Base-by-base conservation (phyloP, 78 protist species). In the Dictyostelium firmibasis region DNA sequence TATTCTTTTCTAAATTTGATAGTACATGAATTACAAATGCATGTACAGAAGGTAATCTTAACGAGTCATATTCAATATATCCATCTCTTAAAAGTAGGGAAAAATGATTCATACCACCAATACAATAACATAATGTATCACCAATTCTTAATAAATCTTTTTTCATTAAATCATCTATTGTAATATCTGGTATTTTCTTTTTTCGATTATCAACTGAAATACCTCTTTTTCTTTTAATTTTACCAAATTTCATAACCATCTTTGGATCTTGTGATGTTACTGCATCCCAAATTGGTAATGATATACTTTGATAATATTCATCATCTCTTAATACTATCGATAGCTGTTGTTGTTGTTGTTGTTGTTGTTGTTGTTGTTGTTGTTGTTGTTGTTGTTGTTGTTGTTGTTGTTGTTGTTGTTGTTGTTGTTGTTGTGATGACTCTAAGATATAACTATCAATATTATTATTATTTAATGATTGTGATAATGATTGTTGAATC, bases 281-380 rank as follows among this genome's bases (percentile, higher is more conserved):
- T 33, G 94, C 94, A 81, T 89, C 94, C 94, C 94, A 89, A 31
- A 89, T 69, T 20, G 94, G 87, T 25, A 89, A 43, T 81, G 94
- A 89, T 11, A 89, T 13, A 27, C 86, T 60, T 81, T 89, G 94
- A 81, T 89, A 89, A 35, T 35, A 31, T 13, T 83, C 38, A 35
- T 60, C 47, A 60, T 60, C 53, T 14, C 43, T 72, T 8, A 67
- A 57, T 3, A 16, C 79, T 33, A 16, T 33, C 18, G 44, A 23
- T 35, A 47, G 18, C 23, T 4, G 7, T 36, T 62, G n/a, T 27
- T 4, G 18, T 41, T 78, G 69, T 29, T 81, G 69, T 47, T 44
- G 50, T 79, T 79, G 74, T 57, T 50, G 64, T 57, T 53, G 31
- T 53, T 47, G 33, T 81, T 53, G 50, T 50, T 44, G 13, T 25